These are phyloP conservation scores for Podila minutissima DNA, from an alignment of 192 early-diverging fungal genomes.

Conservation along the genomic window DNA sequence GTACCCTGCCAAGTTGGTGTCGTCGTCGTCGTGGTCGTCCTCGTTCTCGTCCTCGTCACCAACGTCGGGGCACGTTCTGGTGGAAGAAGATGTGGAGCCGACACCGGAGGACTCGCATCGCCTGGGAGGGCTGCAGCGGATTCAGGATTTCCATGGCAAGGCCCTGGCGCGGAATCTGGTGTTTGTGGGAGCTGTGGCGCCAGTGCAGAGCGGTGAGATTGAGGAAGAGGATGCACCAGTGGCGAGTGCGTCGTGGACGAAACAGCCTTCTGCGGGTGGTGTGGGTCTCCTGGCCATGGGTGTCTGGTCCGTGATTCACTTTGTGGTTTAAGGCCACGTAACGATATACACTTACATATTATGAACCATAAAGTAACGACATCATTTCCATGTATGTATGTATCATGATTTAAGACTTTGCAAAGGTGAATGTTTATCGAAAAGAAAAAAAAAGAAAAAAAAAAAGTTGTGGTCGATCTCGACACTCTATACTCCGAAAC, in stretches of 20 bases:
- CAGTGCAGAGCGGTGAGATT: too few relatives aligned
- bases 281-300: too few relatives aligned
- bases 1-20: not conserved
- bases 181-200: constrained; percentile 8
- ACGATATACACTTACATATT: too few relatives aligned
- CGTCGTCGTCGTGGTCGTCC: not conserved
- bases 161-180: constrained; percentile 28
- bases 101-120: not conserved
- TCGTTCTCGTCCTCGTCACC: not conserved
- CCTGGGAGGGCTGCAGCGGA: not conserved
- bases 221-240: too few relatives aligned
- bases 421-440: not conserved
- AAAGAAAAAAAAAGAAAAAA: not conserved
- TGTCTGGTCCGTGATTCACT: too few relatives aligned
- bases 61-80: not conserved
- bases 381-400: too few relatives aligned
- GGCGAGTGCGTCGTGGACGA: too few relatives aligned
- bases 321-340: too few relatives aligned
- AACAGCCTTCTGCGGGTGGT: too few relatives aligned
- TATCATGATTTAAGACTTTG: too few relatives aligned
- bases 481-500: not conserved
- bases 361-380: not conserved
- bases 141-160: constrained; percentile 29
- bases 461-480: not conserved
- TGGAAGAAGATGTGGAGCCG: not conserved